phyloP scores from a whole-genome alignment of 2,329 filamentous ascomycete species.

The Hypomyces perniciosus region DNA sequence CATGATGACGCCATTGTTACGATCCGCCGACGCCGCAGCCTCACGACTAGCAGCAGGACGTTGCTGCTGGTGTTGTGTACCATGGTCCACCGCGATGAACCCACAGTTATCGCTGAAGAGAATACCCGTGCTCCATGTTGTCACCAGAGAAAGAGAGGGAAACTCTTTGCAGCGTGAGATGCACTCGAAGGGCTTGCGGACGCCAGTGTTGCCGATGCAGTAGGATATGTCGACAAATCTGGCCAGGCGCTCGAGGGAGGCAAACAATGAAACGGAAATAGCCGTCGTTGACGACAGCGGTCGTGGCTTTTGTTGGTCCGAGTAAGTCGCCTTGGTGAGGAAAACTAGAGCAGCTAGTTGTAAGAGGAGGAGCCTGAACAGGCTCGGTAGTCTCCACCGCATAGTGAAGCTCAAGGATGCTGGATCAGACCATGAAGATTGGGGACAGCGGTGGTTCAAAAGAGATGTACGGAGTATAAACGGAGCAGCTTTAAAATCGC shows the following conservation, averaged over 20 bases:
- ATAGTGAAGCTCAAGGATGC: slow-evolving; percentile 2
- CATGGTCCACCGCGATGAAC: slow-evolving; percentile 83
- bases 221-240: slow-evolving; percentile 91
- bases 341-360: background rate
- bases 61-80: slow-evolving; percentile 22
- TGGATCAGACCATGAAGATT: slow-evolving; percentile 6
- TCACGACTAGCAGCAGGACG: slow-evolving; percentile 4
- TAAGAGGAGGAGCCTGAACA: slow-evolving; percentile 4
- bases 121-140: slow-evolving; percentile 84
- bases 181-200: slow-evolving; percentile 78
- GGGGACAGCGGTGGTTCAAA: too few species aligned
- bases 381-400: slow-evolving; percentile 1
- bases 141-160: slow-evolving; percentile 68
- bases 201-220: slow-evolving; percentile 80
- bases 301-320: slow-evolving; percentile 3
- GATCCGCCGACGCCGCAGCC: background rate
- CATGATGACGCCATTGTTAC: slow-evolving; percentile 49
- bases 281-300: background rate
- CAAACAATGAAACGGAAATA: slow-evolving; percentile 62
- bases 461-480: too few species aligned
- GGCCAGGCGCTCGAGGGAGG: slow-evolving; percentile 78
- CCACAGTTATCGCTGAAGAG: slow-evolving; percentile 87
- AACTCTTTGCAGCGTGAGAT: slow-evolving; percentile 82
- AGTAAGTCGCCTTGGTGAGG: slow-evolving; percentile 2
- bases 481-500: too few species aligned